These are phyloP conservation scores for Tetrahymena borealis DNA, from an alignment of 73 alveolate species.

Conservation along the genomic window DNA sequence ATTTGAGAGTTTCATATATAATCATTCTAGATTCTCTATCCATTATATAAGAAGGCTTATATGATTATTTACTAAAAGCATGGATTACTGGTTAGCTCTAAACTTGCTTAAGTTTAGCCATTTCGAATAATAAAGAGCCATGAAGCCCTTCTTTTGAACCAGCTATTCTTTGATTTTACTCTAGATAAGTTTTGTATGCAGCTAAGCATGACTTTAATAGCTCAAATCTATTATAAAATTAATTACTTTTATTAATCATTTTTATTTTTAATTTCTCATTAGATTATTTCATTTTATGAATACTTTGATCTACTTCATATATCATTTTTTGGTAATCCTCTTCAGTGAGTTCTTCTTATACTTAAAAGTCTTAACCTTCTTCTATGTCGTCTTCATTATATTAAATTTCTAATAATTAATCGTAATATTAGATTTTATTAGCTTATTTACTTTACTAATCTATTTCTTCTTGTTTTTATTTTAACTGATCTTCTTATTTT, in stretches of 20 bases:
- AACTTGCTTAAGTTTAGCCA: not conserved
- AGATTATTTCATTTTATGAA: not conserved
- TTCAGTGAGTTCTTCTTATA: not conserved
- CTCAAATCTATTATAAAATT: not conserved
- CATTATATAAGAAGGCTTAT: not conserved
- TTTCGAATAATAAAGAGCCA: not conserved
- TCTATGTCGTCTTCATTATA: not conserved
- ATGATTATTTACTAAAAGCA: not conserved
- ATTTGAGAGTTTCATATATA: not conserved
- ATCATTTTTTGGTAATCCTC: not conserved
- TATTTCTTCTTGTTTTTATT: no score
- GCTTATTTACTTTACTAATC: no score
- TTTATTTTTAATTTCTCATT: not conserved
- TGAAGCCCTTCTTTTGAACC: not conserved
- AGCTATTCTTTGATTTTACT: not conserved
- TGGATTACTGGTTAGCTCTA: not conserved
- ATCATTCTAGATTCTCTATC: conserved; percentile 2
- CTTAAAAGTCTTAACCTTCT: not conserved
- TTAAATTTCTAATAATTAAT: no score
- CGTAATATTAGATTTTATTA: no score
- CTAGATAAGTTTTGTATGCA: not conserved
- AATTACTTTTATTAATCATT: not conserved
- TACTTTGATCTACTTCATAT: not conserved
- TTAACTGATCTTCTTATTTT: no score
- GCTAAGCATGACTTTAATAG: not conserved